These are phyloP conservation scores for Monilinia vaccinii-corymbosi DNA, from an alignment of 2,329 filamentous ascomycete species.

Conservation along the genomic window DNA sequence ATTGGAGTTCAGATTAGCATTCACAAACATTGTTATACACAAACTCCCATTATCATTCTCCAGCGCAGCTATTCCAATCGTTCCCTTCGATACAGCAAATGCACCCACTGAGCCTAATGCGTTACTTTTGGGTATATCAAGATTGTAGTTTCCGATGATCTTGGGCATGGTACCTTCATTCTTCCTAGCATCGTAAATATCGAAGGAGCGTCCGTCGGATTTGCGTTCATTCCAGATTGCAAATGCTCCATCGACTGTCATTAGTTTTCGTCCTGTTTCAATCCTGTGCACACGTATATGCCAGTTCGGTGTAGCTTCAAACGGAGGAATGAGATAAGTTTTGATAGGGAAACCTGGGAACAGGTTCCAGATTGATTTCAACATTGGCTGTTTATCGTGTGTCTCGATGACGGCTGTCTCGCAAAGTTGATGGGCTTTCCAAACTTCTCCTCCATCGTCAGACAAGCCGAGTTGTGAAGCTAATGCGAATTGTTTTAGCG, in stretches of 20 bases:
- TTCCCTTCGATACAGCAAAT: constrained; percentile 48
- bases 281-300: constrained; percentile 59
- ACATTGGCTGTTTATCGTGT: constrained; percentile 44
- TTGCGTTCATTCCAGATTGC: constrained; percentile 52
- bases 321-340: constrained; percentile 57
- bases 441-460: constrained; percentile 68
- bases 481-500: constrained; percentile 66
- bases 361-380: constrained; percentile 63
- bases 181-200: constrained; percentile 37
- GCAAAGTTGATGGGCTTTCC: constrained; percentile 66
- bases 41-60: constrained; percentile 26
- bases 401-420: constrained; percentile 53
- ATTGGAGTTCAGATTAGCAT: constrained; percentile 74
- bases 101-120: constrained; percentile 41
- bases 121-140: constrained; percentile 44
- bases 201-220: constrained; percentile 41
- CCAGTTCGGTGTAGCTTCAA: constrained; percentile 53
- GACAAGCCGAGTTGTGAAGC: constrained; percentile 69
- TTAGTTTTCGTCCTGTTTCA: constrained; percentile 49
- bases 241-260: constrained; percentile 68
- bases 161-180: constrained; percentile 44
- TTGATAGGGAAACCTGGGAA: constrained; percentile 58
- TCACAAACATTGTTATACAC: constrained; percentile 51
- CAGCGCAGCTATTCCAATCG: constrained; percentile 46
- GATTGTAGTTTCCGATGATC: constrained; percentile 53